Conservation (phyloP, 306 rosid genomes). For the Phaseolus lunatus region DNA sequence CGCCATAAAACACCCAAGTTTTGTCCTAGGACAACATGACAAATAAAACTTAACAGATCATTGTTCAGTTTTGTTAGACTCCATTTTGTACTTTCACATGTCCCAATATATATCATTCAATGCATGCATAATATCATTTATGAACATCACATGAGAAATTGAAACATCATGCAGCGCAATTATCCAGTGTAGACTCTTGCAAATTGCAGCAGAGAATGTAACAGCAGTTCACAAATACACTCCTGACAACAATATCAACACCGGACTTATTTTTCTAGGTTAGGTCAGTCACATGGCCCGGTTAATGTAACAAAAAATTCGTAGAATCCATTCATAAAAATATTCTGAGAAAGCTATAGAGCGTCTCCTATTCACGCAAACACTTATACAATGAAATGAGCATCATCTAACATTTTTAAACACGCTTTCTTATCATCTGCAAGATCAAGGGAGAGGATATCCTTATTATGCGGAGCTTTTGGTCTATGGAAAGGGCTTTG, state of each 20-base stretch:
- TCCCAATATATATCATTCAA: neutral
- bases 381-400: conserved; percentile 17
- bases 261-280: neutral
- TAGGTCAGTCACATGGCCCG: neutral
- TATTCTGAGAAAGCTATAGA: neutral
- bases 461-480: neutral
- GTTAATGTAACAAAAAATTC: neutral
- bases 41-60: conserved; percentile 15
- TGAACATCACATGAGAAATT: conserved; percentile 25
- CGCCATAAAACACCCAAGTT: neutral
- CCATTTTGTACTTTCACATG: neutral
- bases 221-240: conserved; percentile 3
- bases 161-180: conserved; percentile 11
- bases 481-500: neutral
- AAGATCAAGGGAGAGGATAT: neutral
- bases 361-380: conserved; percentile 16
- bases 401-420: conserved; percentile 16
- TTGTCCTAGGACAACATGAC: neutral
- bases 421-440: neutral
- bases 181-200: neutral
- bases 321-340: neutral
- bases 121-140: neutral
- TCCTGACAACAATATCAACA: neutral
- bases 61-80: neutral
- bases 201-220: neutral